A percentile compares a stretch with the other conserved stretches of the same genome.
Evolutionary conservation across 1,139 yeast genomes (phyloP).

Genomic region (Debaryomyces coudertii): DNA sequence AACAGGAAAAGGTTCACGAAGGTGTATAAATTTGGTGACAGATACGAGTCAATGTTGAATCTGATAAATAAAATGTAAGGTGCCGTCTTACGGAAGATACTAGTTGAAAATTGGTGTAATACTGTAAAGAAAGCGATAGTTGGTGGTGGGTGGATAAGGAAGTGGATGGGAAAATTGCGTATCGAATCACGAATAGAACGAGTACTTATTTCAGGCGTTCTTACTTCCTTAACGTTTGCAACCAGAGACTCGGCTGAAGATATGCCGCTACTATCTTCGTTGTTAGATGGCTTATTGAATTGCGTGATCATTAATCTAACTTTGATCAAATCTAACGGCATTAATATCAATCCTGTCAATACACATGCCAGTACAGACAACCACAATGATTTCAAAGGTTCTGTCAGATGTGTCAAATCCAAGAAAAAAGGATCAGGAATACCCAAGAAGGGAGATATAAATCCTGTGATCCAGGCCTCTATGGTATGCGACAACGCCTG

Average conservation of each 20-base stretch:
- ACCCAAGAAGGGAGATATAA: constrained; percentile 76
- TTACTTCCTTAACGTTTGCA: constrained; percentile 8
- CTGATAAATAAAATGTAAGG: constrained; percentile 70
- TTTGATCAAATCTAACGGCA: constrained; percentile 82
- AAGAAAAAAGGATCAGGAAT: constrained; percentile 92
- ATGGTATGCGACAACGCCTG: constrained; percentile 75
- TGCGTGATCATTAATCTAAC: constrained; percentile 75
- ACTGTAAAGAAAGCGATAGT: constrained; percentile 55
- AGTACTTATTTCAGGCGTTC: constrained; percentile 19
- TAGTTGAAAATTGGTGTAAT: constrained; percentile 63
- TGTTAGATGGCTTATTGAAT: constrained; percentile 27
- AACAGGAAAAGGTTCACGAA: constrained; percentile 58
- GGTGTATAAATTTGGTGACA: constrained; percentile 63
- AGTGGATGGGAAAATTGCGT: constrained; percentile 39
- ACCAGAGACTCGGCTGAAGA: constrained; percentile 7
- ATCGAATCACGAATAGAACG: constrained; percentile 45
- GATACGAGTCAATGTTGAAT: constrained; percentile 70
- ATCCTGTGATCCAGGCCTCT: constrained; percentile 92
- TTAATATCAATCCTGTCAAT: constrained; percentile 70
- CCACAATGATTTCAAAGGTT: constrained; percentile 67
- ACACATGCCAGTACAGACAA: constrained; percentile 74
- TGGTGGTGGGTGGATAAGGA: constrained; percentile 59
- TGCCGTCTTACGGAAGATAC: constrained; percentile 67
- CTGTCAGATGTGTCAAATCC: constrained; percentile 80
- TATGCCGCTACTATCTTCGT: constrained; percentile 9